Evolutionary conservation across 345 rosid genomes (phyloP).

Genomic region (Syzygium aromaticum): DNA sequence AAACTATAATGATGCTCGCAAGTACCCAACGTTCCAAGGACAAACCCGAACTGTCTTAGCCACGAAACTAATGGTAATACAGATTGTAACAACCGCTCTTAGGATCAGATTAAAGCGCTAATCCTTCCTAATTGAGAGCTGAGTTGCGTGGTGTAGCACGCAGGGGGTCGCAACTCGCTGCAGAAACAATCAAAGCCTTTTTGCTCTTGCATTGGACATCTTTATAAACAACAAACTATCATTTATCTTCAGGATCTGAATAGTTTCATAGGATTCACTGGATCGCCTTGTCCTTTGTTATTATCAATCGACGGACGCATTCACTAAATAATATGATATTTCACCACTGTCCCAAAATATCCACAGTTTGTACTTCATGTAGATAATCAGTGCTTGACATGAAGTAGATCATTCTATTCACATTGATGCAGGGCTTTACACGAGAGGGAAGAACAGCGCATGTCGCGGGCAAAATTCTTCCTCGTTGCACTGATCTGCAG

Average conservation of each 20-base stretch:
- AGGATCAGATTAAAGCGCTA: background rate
- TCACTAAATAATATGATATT: background rate
- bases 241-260: background rate
- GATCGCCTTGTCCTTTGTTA: background rate
- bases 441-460: conserved; percentile 57
- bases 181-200: background rate
- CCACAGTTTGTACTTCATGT: background rate
- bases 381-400: background rate
- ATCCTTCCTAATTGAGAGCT: background rate
- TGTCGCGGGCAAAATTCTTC: conserved; percentile 83
- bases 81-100: background rate
- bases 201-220: background rate
- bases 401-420: background rate
- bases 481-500: conserved; percentile 65
- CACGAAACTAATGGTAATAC: background rate
- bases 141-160: background rate
- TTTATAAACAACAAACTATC: background rate
- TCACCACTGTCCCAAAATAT: background rate
- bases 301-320: background rate
- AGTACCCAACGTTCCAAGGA: background rate
- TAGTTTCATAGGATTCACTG: background rate
- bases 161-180: background rate
- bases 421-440: conserved; percentile 59
- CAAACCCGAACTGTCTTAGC: background rate
- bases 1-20: background rate